These are phyloP conservation scores for Penicillium steckii DNA, from an alignment of 495 filamentous ascomycete species.

Conservation along the genomic window DNA sequence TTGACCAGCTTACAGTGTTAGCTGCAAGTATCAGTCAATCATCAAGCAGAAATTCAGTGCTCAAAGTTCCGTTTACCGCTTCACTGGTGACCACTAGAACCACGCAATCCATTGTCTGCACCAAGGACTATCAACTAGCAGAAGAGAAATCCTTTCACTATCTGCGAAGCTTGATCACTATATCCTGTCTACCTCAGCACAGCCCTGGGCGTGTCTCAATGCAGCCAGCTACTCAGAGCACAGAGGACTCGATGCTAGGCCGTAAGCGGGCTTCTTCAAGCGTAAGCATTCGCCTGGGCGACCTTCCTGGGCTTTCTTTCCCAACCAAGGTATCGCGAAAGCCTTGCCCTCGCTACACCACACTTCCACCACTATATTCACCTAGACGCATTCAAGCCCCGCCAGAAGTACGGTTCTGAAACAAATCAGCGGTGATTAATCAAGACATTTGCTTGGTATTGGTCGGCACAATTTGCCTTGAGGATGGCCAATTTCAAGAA, in stretches of 20 bases:
- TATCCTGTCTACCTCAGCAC: constrained; percentile 14
- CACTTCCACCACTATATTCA: constrained; percentile 18
- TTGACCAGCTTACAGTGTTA: constrained; percentile 15
- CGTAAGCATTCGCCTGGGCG: constrained; percentile 16
- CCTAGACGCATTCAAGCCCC: constrained; percentile 10
- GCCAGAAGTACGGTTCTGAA: constrained; percentile 26
- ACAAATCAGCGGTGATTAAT: neutral
- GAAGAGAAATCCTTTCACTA: constrained; percentile 28
- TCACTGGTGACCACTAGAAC: neutral
- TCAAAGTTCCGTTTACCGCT: constrained; percentile 1
- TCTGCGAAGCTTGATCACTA: constrained; percentile 25
- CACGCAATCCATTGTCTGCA: neutral
- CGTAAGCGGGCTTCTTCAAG: constrained; percentile 21
- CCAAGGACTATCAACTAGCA: constrained; percentile 1
- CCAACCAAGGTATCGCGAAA: constrained; percentile 5
- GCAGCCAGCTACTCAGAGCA: neutral
- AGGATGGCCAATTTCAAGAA: neutral
- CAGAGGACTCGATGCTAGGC: neutral
- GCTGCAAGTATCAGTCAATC: constrained; percentile 14
- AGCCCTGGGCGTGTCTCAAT: neutral
- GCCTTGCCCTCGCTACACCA: constrained; percentile 18
- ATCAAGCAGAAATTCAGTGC: neutral
- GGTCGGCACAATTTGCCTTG: neutral
- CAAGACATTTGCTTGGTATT: neutral
- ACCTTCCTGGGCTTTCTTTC: constrained; percentile 12